Base-by-base conservation (phyloP, 1,284 basidiomycete genomes). In the Coriolopsis trogii region DNA sequence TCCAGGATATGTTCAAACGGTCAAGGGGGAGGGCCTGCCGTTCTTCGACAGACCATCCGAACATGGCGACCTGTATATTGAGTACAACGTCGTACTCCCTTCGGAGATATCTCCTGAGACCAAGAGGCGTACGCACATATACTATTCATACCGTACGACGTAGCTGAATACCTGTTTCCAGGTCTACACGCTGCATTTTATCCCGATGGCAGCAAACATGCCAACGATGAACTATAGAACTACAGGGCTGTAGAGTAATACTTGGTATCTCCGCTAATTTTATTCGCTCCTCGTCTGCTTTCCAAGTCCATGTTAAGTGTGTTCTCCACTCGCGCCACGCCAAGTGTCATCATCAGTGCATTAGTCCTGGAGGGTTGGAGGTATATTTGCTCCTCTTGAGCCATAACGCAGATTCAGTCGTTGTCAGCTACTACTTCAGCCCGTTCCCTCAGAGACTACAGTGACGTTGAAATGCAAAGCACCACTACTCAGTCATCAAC, bases 11-110 rank as follows among this genome's bases (percentile, higher is more conserved):
- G 91, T 97, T 6, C 89, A 97, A 67, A 83, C 80, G 10, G 79
- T 98, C 42, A 80, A 87, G 59, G 91, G 82, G 30, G 92, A 98
- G 68, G 95, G 95, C 2, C 93, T 96, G 93, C 93, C 93, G 3
- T 66, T 86, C 23, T 89, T 82, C 62, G 80, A 82, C 54, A 71
- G 74, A 28, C 45, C 51, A 6, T 52, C 78, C 9, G 74, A 76
- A 3, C 80, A 87, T 58, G 95, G 95, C 24, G 87, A 95, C 68
- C 75, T 98, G 48, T 98, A 84, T 65, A 80, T 98, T 43, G 93
- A 97, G 69, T 98, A 95, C 72, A 90, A 81, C 45, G 91, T 98
- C 42, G 85, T 97, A 20, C 70, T 98, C 47, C 95, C 95, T 0
- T 73, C 79, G 37, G 78, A 85, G 42, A 71, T 98, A 20, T 78